These are phyloP conservation scores for Glaciozyma martinii DNA, from an alignment of 768 basidiomycete species.

Conservation along the genomic window DNA sequence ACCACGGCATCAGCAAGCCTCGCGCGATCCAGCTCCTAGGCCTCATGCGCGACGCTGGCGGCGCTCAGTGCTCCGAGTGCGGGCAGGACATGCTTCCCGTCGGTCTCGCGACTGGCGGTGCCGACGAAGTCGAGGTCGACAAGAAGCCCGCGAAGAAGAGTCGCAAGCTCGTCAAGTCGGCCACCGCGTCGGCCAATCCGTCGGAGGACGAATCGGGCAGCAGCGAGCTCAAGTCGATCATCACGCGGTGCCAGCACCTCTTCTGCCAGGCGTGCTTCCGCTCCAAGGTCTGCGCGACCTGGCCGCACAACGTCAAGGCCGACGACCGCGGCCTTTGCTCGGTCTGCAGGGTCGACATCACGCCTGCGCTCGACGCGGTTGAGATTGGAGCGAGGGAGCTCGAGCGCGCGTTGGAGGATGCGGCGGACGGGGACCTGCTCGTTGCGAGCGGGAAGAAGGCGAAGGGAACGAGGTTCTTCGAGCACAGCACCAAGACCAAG, in stretches of 20 bases:
- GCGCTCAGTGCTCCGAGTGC: constrained; percentile 83
- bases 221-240: constrained; percentile 42
- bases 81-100: constrained; percentile 56
- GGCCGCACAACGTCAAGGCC: constrained; percentile 56
- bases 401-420: constrained; percentile 42
- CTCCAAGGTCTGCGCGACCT: constrained; percentile 63
- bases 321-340: constrained; percentile 60
- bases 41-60: constrained; percentile 75
- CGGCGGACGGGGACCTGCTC: constrained; percentile 54
- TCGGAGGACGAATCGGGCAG: constrained; percentile 14
- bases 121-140: constrained; percentile 13
- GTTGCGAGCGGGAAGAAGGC: constrained; percentile 21
- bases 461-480: constrained; percentile 30
- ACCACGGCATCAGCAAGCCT: constrained; percentile 64
- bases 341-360: constrained; percentile 62
- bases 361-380: constrained; percentile 59
- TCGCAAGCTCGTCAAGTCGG: constrained; percentile 10
- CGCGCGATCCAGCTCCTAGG: constrained; percentile 73
- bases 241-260: constrained; percentile 90
- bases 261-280: constrained; percentile 84
- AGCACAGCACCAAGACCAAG: constrained; percentile 35
- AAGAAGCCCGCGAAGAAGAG: constrained; percentile 13
- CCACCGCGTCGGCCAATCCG: constrained; percentile 12
- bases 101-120: constrained; percentile 15
- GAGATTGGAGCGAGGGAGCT: constrained; percentile 60